Conservation (phyloP, 2,329 filamentous ascomycete species). For the Fusarium phyllophilum region DNA sequence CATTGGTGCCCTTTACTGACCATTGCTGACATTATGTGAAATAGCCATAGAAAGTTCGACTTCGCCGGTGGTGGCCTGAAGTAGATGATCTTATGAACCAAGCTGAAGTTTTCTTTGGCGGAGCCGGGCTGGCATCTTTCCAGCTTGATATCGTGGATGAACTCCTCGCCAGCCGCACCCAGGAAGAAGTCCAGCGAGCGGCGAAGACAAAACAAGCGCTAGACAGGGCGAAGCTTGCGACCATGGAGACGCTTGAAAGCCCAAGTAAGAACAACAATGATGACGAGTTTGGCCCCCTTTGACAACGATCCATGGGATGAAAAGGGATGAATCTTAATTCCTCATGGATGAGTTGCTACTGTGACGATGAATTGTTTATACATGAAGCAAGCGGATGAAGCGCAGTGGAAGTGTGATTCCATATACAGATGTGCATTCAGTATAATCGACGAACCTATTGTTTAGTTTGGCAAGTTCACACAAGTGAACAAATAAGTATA, state of each 20-base stretch:
- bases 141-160: slow-evolving; percentile 36
- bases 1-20: background rate
- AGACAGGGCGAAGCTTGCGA: slow-evolving; percentile 3
- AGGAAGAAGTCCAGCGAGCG: slow-evolving; percentile 19
- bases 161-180: slow-evolving; percentile 24
- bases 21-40: background rate
- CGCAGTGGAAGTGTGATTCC: background rate
- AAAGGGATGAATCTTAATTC: background rate
- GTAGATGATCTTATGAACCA: slow-evolving; percentile 23
- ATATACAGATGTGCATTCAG: background rate
- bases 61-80: slow-evolving; percentile 34
- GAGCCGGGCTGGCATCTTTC: slow-evolving; percentile 19
- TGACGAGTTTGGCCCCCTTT: too few relatives aligned
- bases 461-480: background rate
- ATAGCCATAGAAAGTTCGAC: slow-evolving; percentile 40
- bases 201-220: slow-evolving; percentile 5
- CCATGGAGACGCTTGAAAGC: background rate
- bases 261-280: background rate
- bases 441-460: background rate
- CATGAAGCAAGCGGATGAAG: background rate
- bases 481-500: background rate
- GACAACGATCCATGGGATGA: background rate
- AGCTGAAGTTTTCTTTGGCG: background rate
- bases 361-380: background rate
- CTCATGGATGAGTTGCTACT: background rate